phyloP scores from a whole-genome alignment of 768 basidiomycete species.

The Lactarius tabidus region DNA sequence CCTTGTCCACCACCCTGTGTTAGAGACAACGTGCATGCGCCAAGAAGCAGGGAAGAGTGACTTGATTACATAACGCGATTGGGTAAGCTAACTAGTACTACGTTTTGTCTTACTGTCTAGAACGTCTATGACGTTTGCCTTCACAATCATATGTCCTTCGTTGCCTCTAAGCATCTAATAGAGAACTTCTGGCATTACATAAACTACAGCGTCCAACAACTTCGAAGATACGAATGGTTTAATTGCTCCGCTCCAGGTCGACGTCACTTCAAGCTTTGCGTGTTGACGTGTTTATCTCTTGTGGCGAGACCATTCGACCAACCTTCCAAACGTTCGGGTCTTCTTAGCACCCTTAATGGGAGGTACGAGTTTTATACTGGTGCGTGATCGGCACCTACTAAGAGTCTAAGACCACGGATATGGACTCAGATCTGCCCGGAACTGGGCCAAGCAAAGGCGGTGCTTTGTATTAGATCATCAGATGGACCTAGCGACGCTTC shows the following conservation, averaged over 20 bases:
- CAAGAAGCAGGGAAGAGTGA: no score
- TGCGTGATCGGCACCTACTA: slow-evolving; percentile 61
- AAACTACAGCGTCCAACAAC: no score
- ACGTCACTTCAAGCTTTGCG: not conserved
- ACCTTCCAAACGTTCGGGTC: slow-evolving; percentile 53
- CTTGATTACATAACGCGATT: not conserved
- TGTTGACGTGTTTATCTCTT: not conserved
- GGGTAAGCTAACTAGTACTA: not conserved
- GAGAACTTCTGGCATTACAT: no score
- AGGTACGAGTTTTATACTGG: slow-evolving; percentile 58
- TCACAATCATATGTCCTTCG: no score
- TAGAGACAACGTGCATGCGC: not conserved
- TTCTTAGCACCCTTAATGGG: slow-evolving; percentile 52
- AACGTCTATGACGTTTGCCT: no score
- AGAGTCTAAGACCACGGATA: slow-evolving; percentile 49
- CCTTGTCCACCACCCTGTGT: not conserved
- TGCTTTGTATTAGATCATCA: slow-evolving; percentile 58
- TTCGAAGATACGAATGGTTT: not conserved
- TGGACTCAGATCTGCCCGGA: slow-evolving; percentile 29
- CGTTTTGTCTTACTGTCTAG: not conserved
- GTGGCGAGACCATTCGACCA: slow-evolving; percentile 42
- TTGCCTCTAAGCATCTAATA: not conserved
- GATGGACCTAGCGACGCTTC: slow-evolving; percentile 48
- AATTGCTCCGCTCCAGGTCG: not conserved
- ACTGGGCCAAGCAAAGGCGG: slow-evolving; percentile 61